A percentile compares a stretch with the other conserved stretches of the same genome.
These are phyloP conservation scores for Luffa aegyptiaca DNA, from an alignment of 306 rosid genomes.

Conservation along the genomic window DNA sequence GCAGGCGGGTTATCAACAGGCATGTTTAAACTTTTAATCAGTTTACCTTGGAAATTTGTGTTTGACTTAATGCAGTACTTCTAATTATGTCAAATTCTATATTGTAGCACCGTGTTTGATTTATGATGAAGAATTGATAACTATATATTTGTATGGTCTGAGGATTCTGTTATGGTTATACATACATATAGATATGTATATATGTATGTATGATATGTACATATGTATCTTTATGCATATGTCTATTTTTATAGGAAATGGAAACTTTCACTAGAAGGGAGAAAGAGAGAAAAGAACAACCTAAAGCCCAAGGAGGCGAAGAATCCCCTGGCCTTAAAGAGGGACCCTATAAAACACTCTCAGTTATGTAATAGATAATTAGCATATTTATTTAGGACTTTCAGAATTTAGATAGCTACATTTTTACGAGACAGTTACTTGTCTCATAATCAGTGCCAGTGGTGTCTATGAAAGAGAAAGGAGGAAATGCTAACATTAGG, in stretches of 20 bases:
- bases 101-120: not conserved
- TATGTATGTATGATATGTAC: not conserved
- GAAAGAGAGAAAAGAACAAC: not conserved
- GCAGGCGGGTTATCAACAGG: conserved; percentile 91
- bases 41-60: not conserved
- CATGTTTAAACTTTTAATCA: conserved; percentile 18
- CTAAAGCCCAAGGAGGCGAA: not conserved
- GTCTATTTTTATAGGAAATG: not conserved
- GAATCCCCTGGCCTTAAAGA: not conserved
- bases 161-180: not conserved
- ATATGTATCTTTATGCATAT: not conserved
- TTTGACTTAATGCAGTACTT: not conserved
- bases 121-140: not conserved
- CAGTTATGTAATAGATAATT: not conserved
- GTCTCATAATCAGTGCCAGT: not conserved
- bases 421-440: not conserved
- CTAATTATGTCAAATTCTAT: not conserved
- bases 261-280: not conserved
- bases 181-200: not conserved
- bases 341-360: not conserved
- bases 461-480: not conserved
- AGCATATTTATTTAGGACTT: not conserved
- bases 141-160: not conserved
- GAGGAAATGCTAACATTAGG: not conserved
- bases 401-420: not conserved